Conservation (phyloP, 129 eudicot genomes). For the Pulicaria dysenterica region DNA sequence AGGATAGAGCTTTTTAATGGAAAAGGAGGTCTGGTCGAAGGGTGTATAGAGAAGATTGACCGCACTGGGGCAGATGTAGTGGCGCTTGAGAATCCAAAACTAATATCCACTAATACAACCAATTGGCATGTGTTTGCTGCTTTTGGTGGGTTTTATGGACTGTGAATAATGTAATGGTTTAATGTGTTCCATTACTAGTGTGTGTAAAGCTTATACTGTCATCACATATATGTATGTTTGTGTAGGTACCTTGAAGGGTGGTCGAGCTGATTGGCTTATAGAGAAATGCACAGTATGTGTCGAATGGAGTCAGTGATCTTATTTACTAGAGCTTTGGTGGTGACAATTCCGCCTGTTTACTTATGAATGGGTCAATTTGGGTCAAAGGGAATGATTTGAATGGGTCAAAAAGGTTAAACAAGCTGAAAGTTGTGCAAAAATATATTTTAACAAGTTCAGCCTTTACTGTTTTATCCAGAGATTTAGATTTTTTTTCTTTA, state of each 20-base stretch:
- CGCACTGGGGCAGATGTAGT: slow-evolving; percentile 72
- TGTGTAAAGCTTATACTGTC: slow-evolving; percentile 13
- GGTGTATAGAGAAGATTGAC: slow-evolving; percentile 69
- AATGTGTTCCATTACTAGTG: slow-evolving; percentile 9
- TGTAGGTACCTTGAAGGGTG: slow-evolving; percentile 91
- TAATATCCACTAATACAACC: slow-evolving; percentile 48
- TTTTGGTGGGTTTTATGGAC: slow-evolving; percentile 58
- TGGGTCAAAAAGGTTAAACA: too few species aligned
- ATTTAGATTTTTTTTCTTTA: not conserved
- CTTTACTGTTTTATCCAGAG: not conserved
- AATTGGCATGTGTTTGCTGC: slow-evolving; percentile 96
- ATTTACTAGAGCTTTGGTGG: slow-evolving; percentile 1
- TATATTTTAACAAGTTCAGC: not conserved
- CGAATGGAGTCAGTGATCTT: not conserved
- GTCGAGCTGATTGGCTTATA: slow-evolving; percentile 95
- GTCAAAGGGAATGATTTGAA: not conserved
- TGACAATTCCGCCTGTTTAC: not conserved
- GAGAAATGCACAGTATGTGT: slow-evolving; percentile 91
- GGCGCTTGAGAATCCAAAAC: slow-evolving; percentile 63
- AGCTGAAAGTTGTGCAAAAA: not conserved
- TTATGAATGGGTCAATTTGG: not conserved
- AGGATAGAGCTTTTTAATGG: slow-evolving; percentile 98
- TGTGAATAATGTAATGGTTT: slow-evolving; percentile 4
- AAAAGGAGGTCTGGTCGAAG: slow-evolving; percentile 82
- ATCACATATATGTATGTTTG: slow-evolving; percentile 14